Evolutionary conservation across 2,329 filamentous ascomycete species (phyloP), one percentile per base, ranked within the genome.

Genomic region (Bipolaris zeicola): DNA sequence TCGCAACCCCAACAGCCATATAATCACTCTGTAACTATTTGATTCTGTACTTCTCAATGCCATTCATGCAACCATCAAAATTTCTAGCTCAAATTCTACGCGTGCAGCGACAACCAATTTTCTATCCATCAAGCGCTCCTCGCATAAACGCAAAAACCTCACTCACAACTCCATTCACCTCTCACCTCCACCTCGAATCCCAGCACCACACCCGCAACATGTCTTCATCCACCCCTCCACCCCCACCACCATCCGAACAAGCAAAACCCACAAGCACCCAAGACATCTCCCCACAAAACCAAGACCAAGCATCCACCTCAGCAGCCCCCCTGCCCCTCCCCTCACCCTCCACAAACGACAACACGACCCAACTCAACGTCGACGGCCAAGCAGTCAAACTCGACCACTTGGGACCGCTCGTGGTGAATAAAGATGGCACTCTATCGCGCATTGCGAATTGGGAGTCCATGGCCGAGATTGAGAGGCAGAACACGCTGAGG

Each of bases 401-500:
- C 7, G 88, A 91, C 68, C 82, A 85, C 58, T 78, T 92, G 22
- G 89, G 90, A 0, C 90, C 90, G 1, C 80, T 92, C 66, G 89
- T 93, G 1, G 86, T 92, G 52, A 89, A 91, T 72, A 79, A 81
- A 58, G 88, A 93, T 73, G 90, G 90, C 18, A 87, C 87, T 7
- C 74, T 92, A 64, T 87, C 86, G 54, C 83, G 89, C 33, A 89
- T 93, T 65, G 77, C 82, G 34, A 92, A 93, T 73, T 93, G 89
- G 89, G 80, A 78, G 7, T 79, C 87, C 62, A 91, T 92, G 89
- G 83, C 84, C 2, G 85, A 86, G 24, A 81, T 86, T 6, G 89
- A 92, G 80, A 82, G 80, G 71, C 76, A 84, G 70, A 89, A 86
- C 67, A 90, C 89, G 36, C 62, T 92, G 70, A 80, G 86, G 43